Percentiles rank a stretch among this genome's conserved stretches.
Evolutionary conservation across 169 alveolate species (phyloP).

Genomic region (Fabrea salina): DNA sequence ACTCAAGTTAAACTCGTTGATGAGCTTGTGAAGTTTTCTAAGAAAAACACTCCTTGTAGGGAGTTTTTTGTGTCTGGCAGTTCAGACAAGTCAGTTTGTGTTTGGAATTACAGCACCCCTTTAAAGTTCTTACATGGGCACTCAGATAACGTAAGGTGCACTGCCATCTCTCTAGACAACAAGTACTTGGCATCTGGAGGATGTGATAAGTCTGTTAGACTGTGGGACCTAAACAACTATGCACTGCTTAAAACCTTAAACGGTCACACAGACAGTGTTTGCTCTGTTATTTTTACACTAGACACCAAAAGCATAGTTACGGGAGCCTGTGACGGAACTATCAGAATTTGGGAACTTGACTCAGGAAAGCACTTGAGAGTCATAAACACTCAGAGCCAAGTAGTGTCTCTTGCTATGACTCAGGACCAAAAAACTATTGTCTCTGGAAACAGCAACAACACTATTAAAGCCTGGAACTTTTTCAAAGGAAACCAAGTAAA

Average conservation of each 20-base stretch:
- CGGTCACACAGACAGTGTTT: slow-evolving; percentile 49
- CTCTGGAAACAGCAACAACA: background rate
- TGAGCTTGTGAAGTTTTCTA: too few species aligned
- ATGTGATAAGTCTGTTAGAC: slow-evolving; percentile 39
- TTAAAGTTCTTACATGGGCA: too few species aligned
- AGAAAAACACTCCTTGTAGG: too few species aligned
- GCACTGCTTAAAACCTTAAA: slow-evolving; percentile 31
- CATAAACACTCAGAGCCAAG: too few species aligned
- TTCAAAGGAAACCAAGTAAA: background rate
- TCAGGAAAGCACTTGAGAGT: too few species aligned
- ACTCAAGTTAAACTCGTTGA: too few species aligned
- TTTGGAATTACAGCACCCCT: too few species aligned
- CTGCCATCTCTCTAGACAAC: background rate
- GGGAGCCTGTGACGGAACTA: background rate
- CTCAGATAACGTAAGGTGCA: background rate
- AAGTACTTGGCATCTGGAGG: slow-evolving; percentile 33
- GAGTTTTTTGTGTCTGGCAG: too few species aligned
- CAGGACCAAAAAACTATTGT: background rate
- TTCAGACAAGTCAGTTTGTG: too few species aligned
- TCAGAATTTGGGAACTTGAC: slow-evolving; percentile 6
- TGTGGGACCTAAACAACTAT: slow-evolving; percentile 43
- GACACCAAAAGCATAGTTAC: background rate
- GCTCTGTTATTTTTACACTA: slow-evolving; percentile 14
- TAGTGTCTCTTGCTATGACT: too few species aligned
- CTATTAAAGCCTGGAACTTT: background rate